These are phyloP conservation scores for Leccinellum luteum DNA, from an alignment of 768 basidiomycete genomes.

Conservation along the genomic window DNA sequence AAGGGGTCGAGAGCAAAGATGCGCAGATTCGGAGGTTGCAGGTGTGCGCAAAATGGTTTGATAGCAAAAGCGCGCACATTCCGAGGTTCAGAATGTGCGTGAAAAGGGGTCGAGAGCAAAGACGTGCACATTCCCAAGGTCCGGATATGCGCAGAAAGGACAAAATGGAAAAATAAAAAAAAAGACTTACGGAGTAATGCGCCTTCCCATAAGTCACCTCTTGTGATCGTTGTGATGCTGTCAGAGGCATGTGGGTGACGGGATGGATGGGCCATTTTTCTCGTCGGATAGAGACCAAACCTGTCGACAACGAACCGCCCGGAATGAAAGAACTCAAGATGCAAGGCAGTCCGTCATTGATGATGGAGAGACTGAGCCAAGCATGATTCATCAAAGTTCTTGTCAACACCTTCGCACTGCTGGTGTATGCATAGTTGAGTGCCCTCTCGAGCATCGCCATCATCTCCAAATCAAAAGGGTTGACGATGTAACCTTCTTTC, in stretches of 20 bases:
- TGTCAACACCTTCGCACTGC: neutral
- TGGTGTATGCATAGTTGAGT: constrained; percentile 5
- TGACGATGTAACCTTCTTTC: neutral
- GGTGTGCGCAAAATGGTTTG: too few relatives aligned
- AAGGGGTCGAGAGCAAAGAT: too few relatives aligned
- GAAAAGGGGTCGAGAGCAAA: too few relatives aligned
- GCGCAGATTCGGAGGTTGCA: too few relatives aligned
- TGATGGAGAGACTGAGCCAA: neutral
- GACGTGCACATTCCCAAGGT: neutral
- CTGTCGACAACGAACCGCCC: neutral
- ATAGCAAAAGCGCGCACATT: too few relatives aligned
- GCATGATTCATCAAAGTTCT: neutral
- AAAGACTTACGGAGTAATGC: neutral
- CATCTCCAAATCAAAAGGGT: neutral
- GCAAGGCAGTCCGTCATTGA: constrained; percentile 6
- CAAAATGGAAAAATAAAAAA: neutral
- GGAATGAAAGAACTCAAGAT: neutral
- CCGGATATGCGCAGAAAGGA: neutral
- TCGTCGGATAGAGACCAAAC: neutral
- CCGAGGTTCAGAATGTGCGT: too few relatives aligned
- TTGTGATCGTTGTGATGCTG: neutral
- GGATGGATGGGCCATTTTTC: constrained; percentile 2
- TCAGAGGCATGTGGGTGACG: neutral
- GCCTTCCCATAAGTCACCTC: neutral
- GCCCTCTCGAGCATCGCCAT: neutral